Evolutionary conservation across 805 yeast species (phyloP).

Genomic region (Cyberlindnera maritima): DNA sequence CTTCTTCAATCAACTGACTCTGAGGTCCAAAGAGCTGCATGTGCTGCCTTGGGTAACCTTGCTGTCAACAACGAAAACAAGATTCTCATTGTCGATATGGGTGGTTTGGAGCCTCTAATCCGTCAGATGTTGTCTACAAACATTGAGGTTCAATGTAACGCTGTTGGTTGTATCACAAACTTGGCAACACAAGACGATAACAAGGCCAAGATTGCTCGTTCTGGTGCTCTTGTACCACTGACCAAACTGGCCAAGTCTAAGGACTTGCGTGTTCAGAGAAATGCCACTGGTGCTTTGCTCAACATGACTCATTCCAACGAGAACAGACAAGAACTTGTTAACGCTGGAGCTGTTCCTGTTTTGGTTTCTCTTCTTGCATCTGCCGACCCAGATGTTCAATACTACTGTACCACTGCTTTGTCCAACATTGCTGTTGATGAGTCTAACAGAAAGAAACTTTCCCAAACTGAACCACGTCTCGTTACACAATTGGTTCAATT

Average conservation of each 20-base stretch:
- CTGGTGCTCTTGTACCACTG: slow-evolving; percentile 93
- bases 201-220: slow-evolving; percentile 91
- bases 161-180: slow-evolving; percentile 98
- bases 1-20: slow-evolving; percentile 83
- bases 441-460: slow-evolving; percentile 78
- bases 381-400: slow-evolving; percentile 94
- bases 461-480: slow-evolving; percentile 89
- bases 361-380: slow-evolving; percentile 82
- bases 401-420: slow-evolving; percentile 95
- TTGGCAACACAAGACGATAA: slow-evolving; percentile 97
- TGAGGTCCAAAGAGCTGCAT: slow-evolving; percentile 97
- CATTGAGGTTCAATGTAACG: slow-evolving; percentile 98
- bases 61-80: slow-evolving; percentile 97
- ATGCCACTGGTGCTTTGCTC: slow-evolving; percentile 95
- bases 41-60: slow-evolving; percentile 97
- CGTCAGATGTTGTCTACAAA: slow-evolving; percentile 97
- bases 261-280: slow-evolving; percentile 95
- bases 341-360: slow-evolving; percentile 98
- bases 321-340: slow-evolving; percentile 92
- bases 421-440: slow-evolving; percentile 98
- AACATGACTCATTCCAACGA: slow-evolving; percentile 98
- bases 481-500: slow-evolving; percentile 83
- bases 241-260: slow-evolving; percentile 92
- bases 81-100: slow-evolving; percentile 93
- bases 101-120: slow-evolving; percentile 93